Conservation (phyloP, 2,329 filamentous ascomycete genomes). For the Pseudogymnoascus sp. region DNA sequence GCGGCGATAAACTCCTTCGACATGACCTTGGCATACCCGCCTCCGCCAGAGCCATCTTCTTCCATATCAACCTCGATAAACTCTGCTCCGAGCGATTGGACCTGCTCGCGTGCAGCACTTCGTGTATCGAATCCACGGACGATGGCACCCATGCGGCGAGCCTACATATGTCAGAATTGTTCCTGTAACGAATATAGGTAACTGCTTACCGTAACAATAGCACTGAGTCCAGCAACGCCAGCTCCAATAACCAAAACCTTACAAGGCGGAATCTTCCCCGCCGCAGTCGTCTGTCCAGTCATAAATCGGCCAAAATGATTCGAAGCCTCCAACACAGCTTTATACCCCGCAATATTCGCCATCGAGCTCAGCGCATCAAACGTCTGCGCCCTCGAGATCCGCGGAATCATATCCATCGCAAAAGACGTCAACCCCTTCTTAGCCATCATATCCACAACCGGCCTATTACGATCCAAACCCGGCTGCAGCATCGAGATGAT, state of each 20-base stretch:
- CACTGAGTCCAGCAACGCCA: slow-evolving; percentile 79
- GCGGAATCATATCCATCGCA: slow-evolving; percentile 88
- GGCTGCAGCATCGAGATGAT: slow-evolving; percentile 80
- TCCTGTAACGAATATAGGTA: neutral
- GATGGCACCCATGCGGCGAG: slow-evolving; percentile 77
- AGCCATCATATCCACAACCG: slow-evolving; percentile 64
- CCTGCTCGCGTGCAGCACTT: slow-evolving; percentile 77
- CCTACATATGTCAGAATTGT: slow-evolving; percentile 32
- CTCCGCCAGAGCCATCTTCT: slow-evolving; percentile 75
- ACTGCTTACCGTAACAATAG: slow-evolving; percentile 61
- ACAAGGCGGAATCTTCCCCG: slow-evolving; percentile 80
- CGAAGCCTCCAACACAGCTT: slow-evolving; percentile 80
- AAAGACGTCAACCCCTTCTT: slow-evolving; percentile 65
- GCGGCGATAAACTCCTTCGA: slow-evolving; percentile 88
- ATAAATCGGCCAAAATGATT: slow-evolving; percentile 84
- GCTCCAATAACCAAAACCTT: slow-evolving; percentile 88
- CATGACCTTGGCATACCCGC: slow-evolving; percentile 90
- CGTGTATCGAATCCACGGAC: slow-evolving; percentile 89
- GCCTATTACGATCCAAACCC: slow-evolving; percentile 56
- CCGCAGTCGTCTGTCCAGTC: slow-evolving; percentile 83
- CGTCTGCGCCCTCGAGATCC: slow-evolving; percentile 79
- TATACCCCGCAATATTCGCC: slow-evolving; percentile 92
- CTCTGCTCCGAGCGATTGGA: slow-evolving; percentile 82
- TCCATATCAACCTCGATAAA: slow-evolving; percentile 80
- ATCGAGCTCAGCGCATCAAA: slow-evolving; percentile 85